Evolutionary conservation across 345 rosid genomes (phyloP).

Genomic region (Psidium guajava): DNA sequence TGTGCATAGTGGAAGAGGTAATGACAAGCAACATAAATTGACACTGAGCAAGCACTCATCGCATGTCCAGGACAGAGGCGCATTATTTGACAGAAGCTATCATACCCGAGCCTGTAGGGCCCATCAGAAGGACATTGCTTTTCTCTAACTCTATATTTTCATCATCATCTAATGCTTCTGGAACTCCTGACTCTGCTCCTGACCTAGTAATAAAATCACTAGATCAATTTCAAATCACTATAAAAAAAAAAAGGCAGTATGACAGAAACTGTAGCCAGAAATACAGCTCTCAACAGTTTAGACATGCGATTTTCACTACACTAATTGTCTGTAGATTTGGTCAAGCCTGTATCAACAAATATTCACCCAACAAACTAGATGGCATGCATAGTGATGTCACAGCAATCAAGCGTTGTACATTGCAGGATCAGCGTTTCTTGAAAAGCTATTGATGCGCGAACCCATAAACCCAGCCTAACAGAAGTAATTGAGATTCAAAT

Average conservation of each 20-base stretch:
- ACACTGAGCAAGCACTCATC: background rate
- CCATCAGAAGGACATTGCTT: slow-evolving; percentile 94
- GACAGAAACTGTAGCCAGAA: background rate
- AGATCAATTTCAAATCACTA: slow-evolving; percentile 14
- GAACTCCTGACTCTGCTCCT: slow-evolving; percentile 42
- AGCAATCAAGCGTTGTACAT: background rate
- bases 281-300: background rate
- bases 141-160: slow-evolving; percentile 85
- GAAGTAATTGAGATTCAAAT: background rate
- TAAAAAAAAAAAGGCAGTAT: background rate
- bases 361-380: background rate
- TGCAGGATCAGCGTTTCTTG: background rate
- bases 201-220: slow-evolving; percentile 58
- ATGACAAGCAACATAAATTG: background rate
- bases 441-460: background rate
- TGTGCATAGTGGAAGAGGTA: background rate
- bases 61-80: background rate
- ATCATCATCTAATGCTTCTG: slow-evolving; percentile 46
- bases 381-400: background rate
- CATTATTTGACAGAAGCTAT: background rate
- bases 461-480: background rate
- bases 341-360: background rate
- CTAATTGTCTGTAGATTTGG: background rate
- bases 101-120: slow-evolving; percentile 95
- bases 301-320: background rate